Conservation (phyloP, 345 rosid species). For the Syzygium aromaticum region DNA sequence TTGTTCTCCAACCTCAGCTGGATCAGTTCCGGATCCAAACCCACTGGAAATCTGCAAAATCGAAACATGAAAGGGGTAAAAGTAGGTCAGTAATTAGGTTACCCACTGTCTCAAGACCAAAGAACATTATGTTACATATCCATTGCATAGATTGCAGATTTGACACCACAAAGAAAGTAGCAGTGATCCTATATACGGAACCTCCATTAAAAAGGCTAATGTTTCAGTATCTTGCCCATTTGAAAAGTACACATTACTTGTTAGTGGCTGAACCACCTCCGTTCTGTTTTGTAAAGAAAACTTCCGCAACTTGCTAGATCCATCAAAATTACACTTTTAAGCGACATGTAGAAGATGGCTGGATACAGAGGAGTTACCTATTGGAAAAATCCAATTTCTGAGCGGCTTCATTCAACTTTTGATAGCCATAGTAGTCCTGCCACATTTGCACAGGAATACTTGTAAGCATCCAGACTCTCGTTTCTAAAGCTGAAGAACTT, state of each 20-base stretch:
- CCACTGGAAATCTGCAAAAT: conserved; percentile 70
- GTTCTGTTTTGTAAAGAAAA: neutral
- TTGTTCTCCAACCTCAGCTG: conserved; percentile 63
- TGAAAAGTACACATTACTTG: neutral
- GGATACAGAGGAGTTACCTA: conserved; percentile 31
- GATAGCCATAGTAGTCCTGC: conserved; percentile 81
- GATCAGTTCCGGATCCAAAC: conserved; percentile 67
- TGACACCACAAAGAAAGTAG: neutral
- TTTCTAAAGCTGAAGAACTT: neutral
- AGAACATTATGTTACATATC: neutral
- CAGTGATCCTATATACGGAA: neutral
- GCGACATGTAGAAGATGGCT: neutral
- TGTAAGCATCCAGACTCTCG: neutral
- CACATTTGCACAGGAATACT: conserved; percentile 4
- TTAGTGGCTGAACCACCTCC: neutral
- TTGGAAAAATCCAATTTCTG: conserved; percentile 66
- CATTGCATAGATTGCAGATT: neutral
- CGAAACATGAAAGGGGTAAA: neutral
- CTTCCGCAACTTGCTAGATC: neutral
- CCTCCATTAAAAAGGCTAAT: neutral
- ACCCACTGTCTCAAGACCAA: neutral
- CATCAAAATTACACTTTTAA: neutral
- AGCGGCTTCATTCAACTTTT: conserved; percentile 65
- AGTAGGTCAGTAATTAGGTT: neutral
- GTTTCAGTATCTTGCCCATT: neutral